These are phyloP conservation scores for Uronychia binucleata DNA, from an alignment of 73 alveolate genomes.

Conservation along the genomic window DNA sequence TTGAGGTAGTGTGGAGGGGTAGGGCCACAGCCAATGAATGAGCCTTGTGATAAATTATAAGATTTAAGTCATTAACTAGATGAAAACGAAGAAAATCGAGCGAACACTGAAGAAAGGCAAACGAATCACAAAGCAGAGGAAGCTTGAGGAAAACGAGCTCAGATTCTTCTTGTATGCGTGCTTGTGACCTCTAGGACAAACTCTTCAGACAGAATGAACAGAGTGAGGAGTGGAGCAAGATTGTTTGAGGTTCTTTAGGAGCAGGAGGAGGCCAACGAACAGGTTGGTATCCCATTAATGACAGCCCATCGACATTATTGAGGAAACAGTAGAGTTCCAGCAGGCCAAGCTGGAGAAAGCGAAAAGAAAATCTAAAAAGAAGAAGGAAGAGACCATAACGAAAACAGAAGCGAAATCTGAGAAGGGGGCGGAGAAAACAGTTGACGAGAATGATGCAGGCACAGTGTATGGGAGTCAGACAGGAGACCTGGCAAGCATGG, in stretches of 20 bases:
- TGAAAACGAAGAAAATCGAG: constrained; percentile 8
- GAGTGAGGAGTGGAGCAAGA: constrained; percentile 58
- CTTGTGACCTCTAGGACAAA: not conserved
- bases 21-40: too few relatives aligned
- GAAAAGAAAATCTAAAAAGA: not conserved
- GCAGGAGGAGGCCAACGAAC: constrained; percentile 27
- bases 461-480: not conserved
- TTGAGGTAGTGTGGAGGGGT: not conserved
- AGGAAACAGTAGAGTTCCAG: constrained; percentile 24
- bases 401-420: not conserved
- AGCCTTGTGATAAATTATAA: too few relatives aligned
- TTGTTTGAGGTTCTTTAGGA: constrained; percentile 37
- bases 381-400: not conserved
- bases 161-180: constrained; percentile 10
- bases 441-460: not conserved
- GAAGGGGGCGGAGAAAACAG: not conserved
- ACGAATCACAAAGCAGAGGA: constrained; percentile 5
- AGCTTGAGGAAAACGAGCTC: constrained; percentile 27
- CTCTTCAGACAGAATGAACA: constrained; percentile 39
- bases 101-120: constrained; percentile 17
- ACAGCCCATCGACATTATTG: constrained; percentile 47
- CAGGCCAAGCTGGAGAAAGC: constrained; percentile 3
- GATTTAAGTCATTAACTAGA: not conserved
- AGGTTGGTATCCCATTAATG: not conserved
- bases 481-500: not conserved